Percentiles rank a stretch among this genome's conserved stretches.
These are phyloP conservation scores for Aureobasidium sp. DNA, from an alignment of 2,329 filamentous ascomycete genomes.

Conservation along the genomic window DNA sequence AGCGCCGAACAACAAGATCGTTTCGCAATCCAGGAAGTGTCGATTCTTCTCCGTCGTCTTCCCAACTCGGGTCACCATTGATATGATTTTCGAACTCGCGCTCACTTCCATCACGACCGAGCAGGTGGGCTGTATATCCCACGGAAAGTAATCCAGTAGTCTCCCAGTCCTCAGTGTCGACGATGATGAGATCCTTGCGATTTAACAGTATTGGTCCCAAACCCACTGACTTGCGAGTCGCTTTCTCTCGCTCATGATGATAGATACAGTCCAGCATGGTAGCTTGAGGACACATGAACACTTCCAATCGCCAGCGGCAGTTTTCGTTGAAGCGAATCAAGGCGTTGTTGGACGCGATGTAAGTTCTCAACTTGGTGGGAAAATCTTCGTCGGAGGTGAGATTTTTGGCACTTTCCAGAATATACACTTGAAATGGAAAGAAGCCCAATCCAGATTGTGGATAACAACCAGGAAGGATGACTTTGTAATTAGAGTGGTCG, in stretches of 20 bases:
- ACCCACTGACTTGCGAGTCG: not conserved
- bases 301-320: not conserved
- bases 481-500: not conserved
- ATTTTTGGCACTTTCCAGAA: not conserved
- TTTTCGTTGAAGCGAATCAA: not conserved
- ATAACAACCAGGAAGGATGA: not conserved
- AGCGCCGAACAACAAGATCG: not conserved
- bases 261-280: not conserved
- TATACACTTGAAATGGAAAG: conserved; percentile 1
- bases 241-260: conserved; percentile 1
- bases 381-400: not conserved
- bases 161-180: not conserved
- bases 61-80: not conserved
- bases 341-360: not conserved
- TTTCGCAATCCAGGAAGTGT: not conserved
- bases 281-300: not conserved
- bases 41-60: not conserved
- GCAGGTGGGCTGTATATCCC: not conserved
- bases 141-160: not conserved
- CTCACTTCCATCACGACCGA: not conserved
- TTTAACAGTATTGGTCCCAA: not conserved
- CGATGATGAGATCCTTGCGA: not conserved
- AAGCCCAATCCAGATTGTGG: not conserved
- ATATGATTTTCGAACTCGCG: not conserved
- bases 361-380: not conserved